phyloP scores from a whole-genome alignment of 2,329 filamentous ascomycete genomes.

The Domatiomyces catenatus region DNA sequence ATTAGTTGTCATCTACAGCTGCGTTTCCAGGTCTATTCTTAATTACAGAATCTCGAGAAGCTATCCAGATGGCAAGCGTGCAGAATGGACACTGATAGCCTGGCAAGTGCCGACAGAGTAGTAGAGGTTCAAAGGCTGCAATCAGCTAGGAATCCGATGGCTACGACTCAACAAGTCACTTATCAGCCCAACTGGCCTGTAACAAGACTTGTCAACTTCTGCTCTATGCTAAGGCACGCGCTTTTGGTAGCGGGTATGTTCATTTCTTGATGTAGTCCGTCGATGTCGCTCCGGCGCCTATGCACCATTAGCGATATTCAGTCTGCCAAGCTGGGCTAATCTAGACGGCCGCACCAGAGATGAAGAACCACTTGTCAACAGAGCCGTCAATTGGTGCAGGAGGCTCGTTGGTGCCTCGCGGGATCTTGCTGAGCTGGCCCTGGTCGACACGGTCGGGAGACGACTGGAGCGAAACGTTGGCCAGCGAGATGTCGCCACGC shows the following conservation, averaged over 20 bases:
- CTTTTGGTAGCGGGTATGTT: neutral
- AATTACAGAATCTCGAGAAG: too few species aligned
- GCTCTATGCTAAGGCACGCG: neutral
- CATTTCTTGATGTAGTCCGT: conserved; percentile 14
- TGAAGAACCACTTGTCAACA: conserved; percentile 99
- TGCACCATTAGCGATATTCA: conserved; percentile 9
- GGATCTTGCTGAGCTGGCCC: conserved; percentile 60
- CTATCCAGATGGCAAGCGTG: too few species aligned
- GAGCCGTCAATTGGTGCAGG: conserved; percentile 84
- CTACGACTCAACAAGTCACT: too few species aligned
- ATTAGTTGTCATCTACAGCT: too few species aligned
- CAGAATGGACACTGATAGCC: too few species aligned
- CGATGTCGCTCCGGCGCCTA: conserved; percentile 14
- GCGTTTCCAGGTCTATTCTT: too few species aligned
- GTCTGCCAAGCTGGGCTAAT: conserved; percentile 1
- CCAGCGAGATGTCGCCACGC: conserved; percentile 63
- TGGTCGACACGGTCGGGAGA: conserved; percentile 57
- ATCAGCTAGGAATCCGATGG: too few species aligned
- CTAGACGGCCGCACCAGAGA: conserved; percentile 83
- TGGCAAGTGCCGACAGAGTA: too few species aligned
- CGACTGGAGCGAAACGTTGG: conserved; percentile 62
- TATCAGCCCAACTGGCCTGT: neutral
- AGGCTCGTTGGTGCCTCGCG: conserved; percentile 60
- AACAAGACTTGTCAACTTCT: neutral
- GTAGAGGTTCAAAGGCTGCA: too few species aligned